Conservation (phyloP, 139 green algal species). For the Trebouxia sp. region DNA sequence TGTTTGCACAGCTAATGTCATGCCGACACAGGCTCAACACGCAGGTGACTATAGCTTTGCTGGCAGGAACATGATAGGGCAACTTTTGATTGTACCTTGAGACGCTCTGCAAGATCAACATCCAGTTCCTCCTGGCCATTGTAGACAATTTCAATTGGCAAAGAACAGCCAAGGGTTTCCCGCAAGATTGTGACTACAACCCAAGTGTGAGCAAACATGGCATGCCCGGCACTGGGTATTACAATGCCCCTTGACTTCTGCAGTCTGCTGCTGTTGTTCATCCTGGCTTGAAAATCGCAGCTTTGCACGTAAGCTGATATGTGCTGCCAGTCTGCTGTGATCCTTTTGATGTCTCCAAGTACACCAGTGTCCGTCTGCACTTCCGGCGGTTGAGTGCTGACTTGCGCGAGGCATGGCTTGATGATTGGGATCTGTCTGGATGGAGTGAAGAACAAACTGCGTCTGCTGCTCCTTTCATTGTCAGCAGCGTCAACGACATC, state of each 20-base stretch:
- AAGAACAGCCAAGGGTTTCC: not conserved
- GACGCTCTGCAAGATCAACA: not conserved
- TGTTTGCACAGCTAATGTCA: no score
- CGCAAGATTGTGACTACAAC: not conserved
- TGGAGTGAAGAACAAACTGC: not conserved
- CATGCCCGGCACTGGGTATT: slow-evolving; percentile 5
- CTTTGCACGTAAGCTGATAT: slow-evolving; percentile 3
- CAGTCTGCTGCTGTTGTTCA: not conserved
- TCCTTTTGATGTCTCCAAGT: slow-evolving; percentile 1
- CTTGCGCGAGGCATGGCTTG: not conserved
- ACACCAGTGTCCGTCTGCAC: not conserved
- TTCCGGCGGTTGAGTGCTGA: not conserved
- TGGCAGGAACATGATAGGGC: not conserved
- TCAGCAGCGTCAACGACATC: not conserved
- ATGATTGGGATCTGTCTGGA: not conserved
- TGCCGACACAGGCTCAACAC: no score
- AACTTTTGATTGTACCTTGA: not conserved
- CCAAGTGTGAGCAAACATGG: slow-evolving; percentile 18
- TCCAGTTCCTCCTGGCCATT: slow-evolving; percentile 22
- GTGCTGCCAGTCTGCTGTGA: not conserved
- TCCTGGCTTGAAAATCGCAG: not conserved
- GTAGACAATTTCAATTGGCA: slow-evolving; percentile 28
- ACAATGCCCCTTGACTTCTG: not conserved
- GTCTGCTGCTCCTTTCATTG: not conserved
- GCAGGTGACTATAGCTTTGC: no score